These are phyloP conservation scores for Leucaena leucocephala DNA, from an alignment of 306 rosid genomes.

Conservation along the genomic window DNA sequence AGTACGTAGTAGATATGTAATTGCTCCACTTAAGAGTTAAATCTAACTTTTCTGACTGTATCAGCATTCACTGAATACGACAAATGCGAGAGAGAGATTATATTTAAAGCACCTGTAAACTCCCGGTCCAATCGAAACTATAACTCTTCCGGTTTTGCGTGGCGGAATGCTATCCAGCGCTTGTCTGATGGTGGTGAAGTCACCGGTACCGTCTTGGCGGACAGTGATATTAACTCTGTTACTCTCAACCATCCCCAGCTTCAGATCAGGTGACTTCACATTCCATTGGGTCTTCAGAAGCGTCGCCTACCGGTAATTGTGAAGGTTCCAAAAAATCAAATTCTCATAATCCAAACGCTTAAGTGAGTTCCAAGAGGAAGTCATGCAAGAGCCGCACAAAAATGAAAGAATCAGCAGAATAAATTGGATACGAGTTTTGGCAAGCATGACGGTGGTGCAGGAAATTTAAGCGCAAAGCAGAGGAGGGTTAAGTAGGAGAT, in stretches of 20 bases:
- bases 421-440: conserved; percentile 28
- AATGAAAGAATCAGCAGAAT: conserved; percentile 38
- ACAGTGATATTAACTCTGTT: conserved; percentile 50
- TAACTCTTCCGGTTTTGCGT: conserved; percentile 52
- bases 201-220: conserved; percentile 51
- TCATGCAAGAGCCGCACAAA: conserved; percentile 9
- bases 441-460: conserved; percentile 44
- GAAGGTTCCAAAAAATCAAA: conserved; percentile 62
- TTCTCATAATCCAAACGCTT: conserved; percentile 41
- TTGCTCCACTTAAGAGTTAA: conserved; percentile 3
- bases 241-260: conserved; percentile 53
- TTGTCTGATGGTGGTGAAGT: conserved; percentile 58
- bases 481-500: not conserved
- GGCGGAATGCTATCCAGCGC: conserved; percentile 61
- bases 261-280: conserved; percentile 35
- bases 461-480: not conserved
- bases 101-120: conserved; percentile 54
- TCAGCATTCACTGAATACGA: not conserved
- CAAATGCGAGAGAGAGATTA: not conserved
- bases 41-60: not conserved
- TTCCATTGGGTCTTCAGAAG: conserved; percentile 26
- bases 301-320: conserved; percentile 36
- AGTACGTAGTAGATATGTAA: not conserved
- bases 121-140: conserved; percentile 53
- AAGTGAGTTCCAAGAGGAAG: conserved; percentile 33